These are phyloP conservation scores for Kluyveromyces lactis DNA, from an alignment of 805 yeast species.

Conservation along the genomic window DNA sequence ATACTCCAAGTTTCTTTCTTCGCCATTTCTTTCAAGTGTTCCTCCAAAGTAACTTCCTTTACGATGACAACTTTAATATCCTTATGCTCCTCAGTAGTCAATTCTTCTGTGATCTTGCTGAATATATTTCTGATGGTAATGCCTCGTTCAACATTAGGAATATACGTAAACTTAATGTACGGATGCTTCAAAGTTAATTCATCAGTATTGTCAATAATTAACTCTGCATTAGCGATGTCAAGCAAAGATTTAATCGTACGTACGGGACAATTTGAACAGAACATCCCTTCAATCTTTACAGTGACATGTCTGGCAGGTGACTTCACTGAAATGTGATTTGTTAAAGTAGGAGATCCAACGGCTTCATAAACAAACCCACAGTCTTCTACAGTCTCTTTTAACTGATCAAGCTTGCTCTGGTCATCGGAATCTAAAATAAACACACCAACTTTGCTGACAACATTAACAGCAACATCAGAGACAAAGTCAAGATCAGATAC, in stretches of 20 bases:
- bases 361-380: conserved; percentile 56
- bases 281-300: conserved; percentile 35
- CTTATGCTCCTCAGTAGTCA: conserved; percentile 21
- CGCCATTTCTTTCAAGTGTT: conserved; percentile 46
- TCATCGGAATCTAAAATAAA: conserved; percentile 44
- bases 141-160: conserved; percentile 35
- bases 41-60: conserved; percentile 52
- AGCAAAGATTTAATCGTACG: conserved; percentile 40
- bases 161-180: conserved; percentile 53
- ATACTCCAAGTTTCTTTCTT: conserved; percentile 40
- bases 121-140: conserved; percentile 51
- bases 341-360: conserved; percentile 33
- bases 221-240: conserved; percentile 44
- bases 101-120: conserved; percentile 37
- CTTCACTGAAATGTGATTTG: conserved; percentile 40
- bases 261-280: conserved; percentile 62
- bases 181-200: conserved; percentile 42
- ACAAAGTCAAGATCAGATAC: conserved; percentile 44
- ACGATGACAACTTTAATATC: conserved; percentile 47
- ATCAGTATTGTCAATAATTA: conserved; percentile 47
- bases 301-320: conserved; percentile 47
- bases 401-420: conserved; percentile 28
- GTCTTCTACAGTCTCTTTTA: conserved; percentile 51
- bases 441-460: conserved; percentile 54
- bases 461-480: conserved; percentile 43